Base-by-base conservation (phyloP, 2,329 filamentous ascomycete genomes). In the Aotearoamyces nothofagi region DNA sequence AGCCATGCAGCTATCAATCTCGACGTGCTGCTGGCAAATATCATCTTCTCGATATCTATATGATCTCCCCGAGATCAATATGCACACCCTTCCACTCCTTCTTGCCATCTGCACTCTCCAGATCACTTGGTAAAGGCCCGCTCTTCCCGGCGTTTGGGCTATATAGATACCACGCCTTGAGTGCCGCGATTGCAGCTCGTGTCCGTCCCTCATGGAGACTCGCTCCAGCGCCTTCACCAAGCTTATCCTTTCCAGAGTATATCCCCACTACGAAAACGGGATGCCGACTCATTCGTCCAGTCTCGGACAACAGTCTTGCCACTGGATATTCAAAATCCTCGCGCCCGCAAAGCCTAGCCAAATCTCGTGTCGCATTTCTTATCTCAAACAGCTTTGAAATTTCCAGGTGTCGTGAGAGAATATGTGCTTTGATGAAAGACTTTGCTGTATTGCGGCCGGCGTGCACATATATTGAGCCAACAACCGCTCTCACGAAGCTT, bases 121-220 rank as follows among this genome's bases (percentile, higher is more conserved):
- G 58, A 36, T 62, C 61, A 39, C 60, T 67, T 15, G 67, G 66
- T 30, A 67, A 47, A 14, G 61, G 36, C 1, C 32, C 39, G 28
- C 43, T 37, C 14, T 39, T 35, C 9, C 43, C 44, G 7, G 14
- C 19, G 51, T 17, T 48, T 1, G 90, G 87, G 51, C 76, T 86
- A 60, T 98, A 98, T 30, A 98, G 62, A 55, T 98, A 98, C 90
- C 90, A 98, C 5, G 77, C 66, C 63, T 93, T 92, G 47, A 98
- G 62, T 11, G 84, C 76, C 38, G 78, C 76, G 46, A 92, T 86
- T 20, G 81, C 73, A 12, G 90, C 90, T 51, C 81, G 69, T 38
- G 69, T 65, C 38, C 82, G 71, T 17, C 80, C 87, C 44, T 83
- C 69, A 40, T 83, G 65, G 32, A 96, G 60, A 53, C 69, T 86